Evolutionary conservation across 208 protist species (phyloP).

Genomic region (Herpetomonas muscarum): DNA sequence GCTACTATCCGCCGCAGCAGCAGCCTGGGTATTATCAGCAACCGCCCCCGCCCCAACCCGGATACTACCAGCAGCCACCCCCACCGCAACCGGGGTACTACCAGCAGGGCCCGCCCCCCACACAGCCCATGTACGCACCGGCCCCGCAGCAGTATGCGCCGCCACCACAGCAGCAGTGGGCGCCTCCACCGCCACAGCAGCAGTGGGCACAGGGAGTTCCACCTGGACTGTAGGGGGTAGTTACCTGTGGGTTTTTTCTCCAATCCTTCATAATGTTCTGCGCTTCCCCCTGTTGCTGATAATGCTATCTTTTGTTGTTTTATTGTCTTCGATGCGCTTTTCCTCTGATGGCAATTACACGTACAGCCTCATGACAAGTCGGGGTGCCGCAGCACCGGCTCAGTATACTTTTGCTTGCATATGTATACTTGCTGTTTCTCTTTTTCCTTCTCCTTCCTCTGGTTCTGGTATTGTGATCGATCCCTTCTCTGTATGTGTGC

Average conservation of each 20-base stretch:
- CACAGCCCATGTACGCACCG: constrained; percentile 3
- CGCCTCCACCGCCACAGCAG: constrained; percentile 2
- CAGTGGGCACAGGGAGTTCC: constrained; percentile 3
- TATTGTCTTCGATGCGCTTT: too few species aligned
- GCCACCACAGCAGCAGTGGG: neutral
- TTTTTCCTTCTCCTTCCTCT: constrained; percentile 7
- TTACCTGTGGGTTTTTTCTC: neutral
- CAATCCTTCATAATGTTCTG: constrained; percentile 7
- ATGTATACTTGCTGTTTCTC: constrained; percentile 3
- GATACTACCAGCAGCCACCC: constrained; percentile 9
- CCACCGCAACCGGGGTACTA: constrained; percentile 3
- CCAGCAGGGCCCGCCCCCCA: neutral
- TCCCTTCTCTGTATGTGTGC: too few species aligned
- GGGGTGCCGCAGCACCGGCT: too few species aligned
- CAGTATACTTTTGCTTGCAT: neutral
- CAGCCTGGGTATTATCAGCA: neutral
- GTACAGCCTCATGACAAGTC: too few species aligned
- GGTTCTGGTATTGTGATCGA: neutral
- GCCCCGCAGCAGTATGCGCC: too few species aligned
- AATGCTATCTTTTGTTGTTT: too few species aligned
- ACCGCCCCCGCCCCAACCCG: neutral
- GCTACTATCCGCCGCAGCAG: constrained; percentile 2
- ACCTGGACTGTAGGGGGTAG: neutral
- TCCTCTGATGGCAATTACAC: too few species aligned
- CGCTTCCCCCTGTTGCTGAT: neutral